These are phyloP conservation scores for Clausena lansium DNA, from an alignment of 345 rosid genomes.

Conservation along the genomic window DNA sequence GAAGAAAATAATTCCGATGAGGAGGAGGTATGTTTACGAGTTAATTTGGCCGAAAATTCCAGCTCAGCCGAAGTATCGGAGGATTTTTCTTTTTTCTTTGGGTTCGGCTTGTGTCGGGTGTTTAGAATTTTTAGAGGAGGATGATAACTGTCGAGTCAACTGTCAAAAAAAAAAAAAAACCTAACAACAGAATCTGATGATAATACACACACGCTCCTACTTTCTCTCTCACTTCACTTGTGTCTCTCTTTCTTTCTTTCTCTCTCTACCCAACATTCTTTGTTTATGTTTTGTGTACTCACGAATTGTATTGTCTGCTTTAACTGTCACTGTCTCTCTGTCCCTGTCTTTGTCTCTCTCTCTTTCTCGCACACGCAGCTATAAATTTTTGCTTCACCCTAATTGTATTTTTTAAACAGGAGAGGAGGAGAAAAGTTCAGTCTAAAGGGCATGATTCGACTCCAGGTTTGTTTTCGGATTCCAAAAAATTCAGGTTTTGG, in stretches of 20 bases:
- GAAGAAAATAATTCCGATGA: constrained; percentile 26
- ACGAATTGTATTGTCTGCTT: constrained; percentile 38
- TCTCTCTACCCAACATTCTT: constrained; percentile 32
- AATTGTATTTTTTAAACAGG: constrained; percentile 41
- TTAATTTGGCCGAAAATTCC: constrained; percentile 13
- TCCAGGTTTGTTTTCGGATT: constrained; percentile 46
- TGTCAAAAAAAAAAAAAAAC: constrained; percentile 43
- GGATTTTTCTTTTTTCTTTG: constrained; percentile 12
- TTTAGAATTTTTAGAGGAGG: constrained; percentile 31
- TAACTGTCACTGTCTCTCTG: constrained; percentile 42
- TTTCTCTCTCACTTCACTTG: constrained; percentile 21
- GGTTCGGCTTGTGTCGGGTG: constrained; percentile 11
- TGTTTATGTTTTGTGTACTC: constrained; percentile 30
- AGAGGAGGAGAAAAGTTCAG: constrained; percentile 40
- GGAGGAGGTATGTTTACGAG: constrained; percentile 20
- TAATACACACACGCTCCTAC: constrained; percentile 40
- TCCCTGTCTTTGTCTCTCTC: constrained; percentile 27
- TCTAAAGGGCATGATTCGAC: constrained; percentile 38
- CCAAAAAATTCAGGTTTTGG: background rate
- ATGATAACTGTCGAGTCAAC: constrained; percentile 79
- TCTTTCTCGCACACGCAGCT: constrained; percentile 9
- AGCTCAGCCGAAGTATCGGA: constrained; percentile 26
- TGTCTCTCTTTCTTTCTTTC: constrained; percentile 26
- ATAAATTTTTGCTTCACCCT: constrained; percentile 7
- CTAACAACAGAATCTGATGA: constrained; percentile 76